A percentile compares a stretch with the other conserved stretches of the same genome.
These are phyloP conservation scores for Ganoderma lucidum DNA, from an alignment of 1,284 basidiomycete genomes.

Conservation along the genomic window DNA sequence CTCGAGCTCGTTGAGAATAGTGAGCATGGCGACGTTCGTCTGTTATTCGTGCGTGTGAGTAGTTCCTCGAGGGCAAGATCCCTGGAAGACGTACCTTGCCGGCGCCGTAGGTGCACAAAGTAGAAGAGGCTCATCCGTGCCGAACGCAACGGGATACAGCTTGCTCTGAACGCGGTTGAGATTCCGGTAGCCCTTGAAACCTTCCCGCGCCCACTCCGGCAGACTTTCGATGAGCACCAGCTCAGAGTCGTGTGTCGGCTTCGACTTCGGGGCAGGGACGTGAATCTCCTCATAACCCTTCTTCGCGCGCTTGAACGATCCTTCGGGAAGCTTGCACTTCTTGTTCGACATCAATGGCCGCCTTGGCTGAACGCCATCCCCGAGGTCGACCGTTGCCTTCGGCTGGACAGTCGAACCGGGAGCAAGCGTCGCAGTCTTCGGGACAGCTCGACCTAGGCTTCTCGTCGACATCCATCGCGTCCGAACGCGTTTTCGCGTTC, in stretches of 20 bases:
- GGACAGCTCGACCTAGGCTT: constrained; percentile 59
- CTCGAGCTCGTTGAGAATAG: constrained; percentile 87
- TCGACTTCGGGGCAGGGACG: constrained; percentile 92
- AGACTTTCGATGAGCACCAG: constrained; percentile 80
- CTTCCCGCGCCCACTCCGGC: constrained; percentile 89
- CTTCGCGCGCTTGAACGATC: constrained; percentile 95
- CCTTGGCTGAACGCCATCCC: constrained; percentile 97
- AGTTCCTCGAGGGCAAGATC: too few relatives aligned
- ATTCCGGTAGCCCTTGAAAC: constrained; percentile 81
- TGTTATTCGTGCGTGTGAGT: constrained; percentile 40
- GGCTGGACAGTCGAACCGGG: constrained; percentile 91
- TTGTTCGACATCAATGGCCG: constrained; percentile 98
- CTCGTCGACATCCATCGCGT: constrained; percentile 86
- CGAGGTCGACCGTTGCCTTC: constrained; percentile 88
- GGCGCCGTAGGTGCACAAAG: constrained; percentile 99
- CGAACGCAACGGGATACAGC: constrained; percentile 93
- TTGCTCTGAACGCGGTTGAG: constrained; percentile 97
- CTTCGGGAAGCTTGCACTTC: constrained; percentile 97
- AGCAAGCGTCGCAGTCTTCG: constrained; percentile 89
- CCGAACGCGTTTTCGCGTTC: constrained; percentile 59
- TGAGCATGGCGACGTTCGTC: constrained; percentile 99
- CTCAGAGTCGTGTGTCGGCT: constrained; percentile 72
- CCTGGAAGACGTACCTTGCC: constrained; percentile 80
- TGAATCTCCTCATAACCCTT: constrained; percentile 99
- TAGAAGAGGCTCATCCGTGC: constrained; percentile 93